Conservation (phyloP, 2,329 filamentous ascomycete species). For the Colletotrichum orbiculare region DNA sequence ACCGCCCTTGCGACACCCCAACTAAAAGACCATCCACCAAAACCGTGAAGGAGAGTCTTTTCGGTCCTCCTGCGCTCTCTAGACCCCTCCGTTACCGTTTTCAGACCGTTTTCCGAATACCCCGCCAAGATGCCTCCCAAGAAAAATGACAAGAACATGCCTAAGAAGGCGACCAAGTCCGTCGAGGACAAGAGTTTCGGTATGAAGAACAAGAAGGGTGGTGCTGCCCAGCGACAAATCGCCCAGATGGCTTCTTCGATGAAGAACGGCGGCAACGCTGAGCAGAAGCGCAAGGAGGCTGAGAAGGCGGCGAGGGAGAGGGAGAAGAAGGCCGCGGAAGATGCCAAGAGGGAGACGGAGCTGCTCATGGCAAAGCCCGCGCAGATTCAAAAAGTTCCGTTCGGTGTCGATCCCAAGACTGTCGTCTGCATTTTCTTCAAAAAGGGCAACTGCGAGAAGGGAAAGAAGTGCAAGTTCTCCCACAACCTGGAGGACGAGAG, state of each 20-base stretch:
- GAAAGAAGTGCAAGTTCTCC: slow-evolving; percentile 96
- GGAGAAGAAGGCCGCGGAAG: slow-evolving; percentile 92
- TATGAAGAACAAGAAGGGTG: slow-evolving; percentile 99
- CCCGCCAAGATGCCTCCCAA: slow-evolving; percentile 78
- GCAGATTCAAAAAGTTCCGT: slow-evolving; percentile 97
- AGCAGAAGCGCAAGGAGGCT: slow-evolving; percentile 83
- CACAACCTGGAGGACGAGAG: slow-evolving; percentile 91
- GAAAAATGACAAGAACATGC: slow-evolving; percentile 58
- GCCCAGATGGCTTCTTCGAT: slow-evolving; percentile 82
- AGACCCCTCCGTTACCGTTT: neutral
- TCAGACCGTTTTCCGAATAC: slow-evolving; percentile 27
- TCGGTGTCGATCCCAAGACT: slow-evolving; percentile 98
- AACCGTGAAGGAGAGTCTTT: slow-evolving; percentile 2
- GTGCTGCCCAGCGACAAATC: slow-evolving; percentile 89
- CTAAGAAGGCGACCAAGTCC: slow-evolving; percentile 70
- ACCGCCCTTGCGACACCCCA: slow-evolving; percentile 13
- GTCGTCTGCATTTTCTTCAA: slow-evolving; percentile 97
- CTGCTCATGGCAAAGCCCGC: slow-evolving; percentile 90
- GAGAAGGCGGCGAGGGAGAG: slow-evolving; percentile 77
- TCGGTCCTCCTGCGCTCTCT: slow-evolving; percentile 5
- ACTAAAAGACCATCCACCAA: slow-evolving; percentile 4
- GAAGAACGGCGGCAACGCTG: slow-evolving; percentile 80
- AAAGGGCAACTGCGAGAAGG: slow-evolving; percentile 97
- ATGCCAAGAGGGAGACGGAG: slow-evolving; percentile 82
- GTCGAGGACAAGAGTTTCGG: slow-evolving; percentile 98